phyloP scores from a whole-genome alignment of 2,329 filamentous ascomycete species.

The Ceratocystis variospora region DNA sequence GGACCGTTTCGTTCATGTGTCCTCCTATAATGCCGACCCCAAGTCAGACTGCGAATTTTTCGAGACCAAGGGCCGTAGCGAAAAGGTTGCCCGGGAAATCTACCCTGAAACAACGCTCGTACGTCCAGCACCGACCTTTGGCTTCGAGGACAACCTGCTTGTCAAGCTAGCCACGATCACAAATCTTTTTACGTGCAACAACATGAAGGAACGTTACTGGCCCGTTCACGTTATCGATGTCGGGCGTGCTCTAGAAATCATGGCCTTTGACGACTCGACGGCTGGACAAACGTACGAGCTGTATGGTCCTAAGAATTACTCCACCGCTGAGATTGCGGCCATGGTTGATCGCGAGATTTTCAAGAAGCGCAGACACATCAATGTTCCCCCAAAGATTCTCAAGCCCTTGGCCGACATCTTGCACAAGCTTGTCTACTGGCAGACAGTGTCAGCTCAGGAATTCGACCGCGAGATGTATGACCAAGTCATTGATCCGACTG shows the following conservation, averaged over 20 bases:
- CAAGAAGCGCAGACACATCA: conserved; percentile 80
- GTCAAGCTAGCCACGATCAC: conserved; percentile 67
- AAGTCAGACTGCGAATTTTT: conserved; percentile 81
- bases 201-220: conserved; percentile 81
- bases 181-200: conserved; percentile 80
- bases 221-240: conserved; percentile 94
- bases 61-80: conserved; percentile 73
- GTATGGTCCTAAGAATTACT: conserved; percentile 87
- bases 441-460: conserved; percentile 65
- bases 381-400: conserved; percentile 67
- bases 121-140: conserved; percentile 82
- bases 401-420: conserved; percentile 61
- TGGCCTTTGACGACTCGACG: conserved; percentile 82
- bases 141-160: conserved; percentile 85
- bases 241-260: conserved; percentile 72
- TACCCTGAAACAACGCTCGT: conserved; percentile 97
- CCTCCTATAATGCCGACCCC: conserved; percentile 76
- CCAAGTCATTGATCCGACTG: conserved; percentile 75
- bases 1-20: conserved; percentile 92
- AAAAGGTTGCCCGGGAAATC: conserved; percentile 71
- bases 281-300: conserved; percentile 87
- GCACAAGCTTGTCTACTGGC: conserved; percentile 84
- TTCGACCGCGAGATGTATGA: conserved; percentile 88
- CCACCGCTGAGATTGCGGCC: conserved; percentile 69
- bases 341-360: conserved; percentile 85